A percentile compares a stretch with the other conserved stretches of the same genome.
Evolutionary conservation across 2,329 filamentous ascomycete species (phyloP).

Genomic region (Sporothrix globosa): DNA sequence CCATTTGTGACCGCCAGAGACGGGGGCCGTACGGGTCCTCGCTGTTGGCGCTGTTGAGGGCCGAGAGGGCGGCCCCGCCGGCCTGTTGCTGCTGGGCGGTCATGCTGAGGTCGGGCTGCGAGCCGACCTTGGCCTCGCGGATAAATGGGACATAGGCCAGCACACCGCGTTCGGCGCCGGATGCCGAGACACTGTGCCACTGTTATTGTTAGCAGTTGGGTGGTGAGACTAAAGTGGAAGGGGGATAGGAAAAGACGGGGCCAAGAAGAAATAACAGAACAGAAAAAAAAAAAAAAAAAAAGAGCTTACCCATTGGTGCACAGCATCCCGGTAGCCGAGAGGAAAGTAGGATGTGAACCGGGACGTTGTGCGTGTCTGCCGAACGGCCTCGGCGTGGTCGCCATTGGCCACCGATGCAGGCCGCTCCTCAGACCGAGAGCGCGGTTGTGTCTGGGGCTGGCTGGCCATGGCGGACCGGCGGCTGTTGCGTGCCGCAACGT

Average conservation of each 20-base stretch:
- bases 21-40: slow-evolving; percentile 82
- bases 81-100: slow-evolving; percentile 35
- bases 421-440: slow-evolving; percentile 31
- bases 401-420: slow-evolving; percentile 23
- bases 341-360: slow-evolving; percentile 72
- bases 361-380: slow-evolving; percentile 28
- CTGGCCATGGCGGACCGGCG: slow-evolving; percentile 26
- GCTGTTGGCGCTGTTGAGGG: slow-evolving; percentile 42
- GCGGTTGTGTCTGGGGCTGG: slow-evolving; percentile 16
- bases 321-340: slow-evolving; percentile 86
- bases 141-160: slow-evolving; percentile 84
- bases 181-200: slow-evolving; percentile 86
- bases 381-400: slow-evolving; percentile 30
- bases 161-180: slow-evolving; percentile 83
- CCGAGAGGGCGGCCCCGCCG: slow-evolving; percentile 40
- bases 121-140: slow-evolving; percentile 65
- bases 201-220: slow-evolving; percentile 44
- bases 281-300: slow-evolving; percentile 27
- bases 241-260: neutral
- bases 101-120: slow-evolving; percentile 28
- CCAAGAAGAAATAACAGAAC: no score
- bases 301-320: slow-evolving; percentile 78
- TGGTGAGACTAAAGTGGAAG: no score
- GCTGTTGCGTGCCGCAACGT: slow-evolving; percentile 26
- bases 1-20: slow-evolving; percentile 83